Evolutionary conservation across 345 rosid genomes (phyloP).

Genomic region (Acer yangbiense): DNA sequence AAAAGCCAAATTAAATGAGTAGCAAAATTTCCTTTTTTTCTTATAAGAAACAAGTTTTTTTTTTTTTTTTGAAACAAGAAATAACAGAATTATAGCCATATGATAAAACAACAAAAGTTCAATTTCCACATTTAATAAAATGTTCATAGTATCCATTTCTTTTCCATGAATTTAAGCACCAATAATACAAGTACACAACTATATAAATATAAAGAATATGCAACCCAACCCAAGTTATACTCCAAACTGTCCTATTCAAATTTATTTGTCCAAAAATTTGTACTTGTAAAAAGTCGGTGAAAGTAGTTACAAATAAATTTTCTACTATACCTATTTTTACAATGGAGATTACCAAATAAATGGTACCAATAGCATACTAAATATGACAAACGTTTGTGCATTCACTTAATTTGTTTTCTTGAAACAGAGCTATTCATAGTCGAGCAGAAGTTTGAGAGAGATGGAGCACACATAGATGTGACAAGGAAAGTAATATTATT

Average conservation of each 20-base stretch:
- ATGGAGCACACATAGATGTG: not conserved
- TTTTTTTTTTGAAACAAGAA: not conserved
- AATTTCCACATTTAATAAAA: not conserved
- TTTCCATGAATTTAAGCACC: not conserved
- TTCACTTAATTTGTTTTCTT: not conserved
- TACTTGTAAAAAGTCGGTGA: not conserved
- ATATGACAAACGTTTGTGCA: not conserved
- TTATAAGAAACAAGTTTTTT: not conserved
- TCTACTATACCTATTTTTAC: not conserved
- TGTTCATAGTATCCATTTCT: not conserved
- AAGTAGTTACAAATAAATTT: not conserved
- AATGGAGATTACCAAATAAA: not conserved
- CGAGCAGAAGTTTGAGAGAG: not conserved
- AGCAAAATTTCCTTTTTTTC: not conserved
- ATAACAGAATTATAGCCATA: not conserved
- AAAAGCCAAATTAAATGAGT: not conserved
- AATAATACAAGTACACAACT: not conserved
- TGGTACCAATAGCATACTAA: not conserved
- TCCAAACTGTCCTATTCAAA: not conserved
- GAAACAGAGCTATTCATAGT: not conserved
- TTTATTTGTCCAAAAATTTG: not conserved
- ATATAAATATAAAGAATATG: too few relatives aligned
- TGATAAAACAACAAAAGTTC: not conserved
- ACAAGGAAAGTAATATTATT: not conserved
- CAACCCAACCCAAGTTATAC: not conserved